Evolutionary conservation across 129 eudicot genomes (phyloP), one percentile per base, ranked within the genome.

Genomic region (Kitagawia praeruptora): DNA sequence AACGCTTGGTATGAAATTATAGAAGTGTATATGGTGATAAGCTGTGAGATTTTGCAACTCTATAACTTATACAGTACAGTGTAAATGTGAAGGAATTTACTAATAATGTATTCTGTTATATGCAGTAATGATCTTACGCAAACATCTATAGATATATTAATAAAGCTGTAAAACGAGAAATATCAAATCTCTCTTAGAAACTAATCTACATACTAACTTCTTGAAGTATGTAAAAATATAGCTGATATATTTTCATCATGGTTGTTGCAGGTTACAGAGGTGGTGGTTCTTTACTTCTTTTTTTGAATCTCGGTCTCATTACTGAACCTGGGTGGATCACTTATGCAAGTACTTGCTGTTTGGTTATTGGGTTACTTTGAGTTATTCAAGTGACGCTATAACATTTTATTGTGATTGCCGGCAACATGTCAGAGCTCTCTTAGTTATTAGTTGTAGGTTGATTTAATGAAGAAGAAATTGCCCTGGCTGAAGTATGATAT

Each of bases 311-410:
- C n/a, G 92, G 90, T 85, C 92, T 95, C 25, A 92, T 95, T 38
- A 95, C 89, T 79, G 97, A 95, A 84, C 98, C 98, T 12, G 97
- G 98, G 63, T 86, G 96, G n/a, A n/a, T n/a, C n/a, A n/a, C n/a
- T n/a, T n/a, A n/a, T n/a, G n/a, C n/a, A n/a, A n/a, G n/a, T n/a
- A n/a, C n/a, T n/a, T n/a, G n/a, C n/a, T n/a, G n/a, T n/a, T n/a
- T n/a, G n/a, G n/a, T n/a, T n/a, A n/a, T n/a, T n/a, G n/a, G n/a
- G n/a, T n/a, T n/a, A n/a, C n/a, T n/a, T n/a, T n/a, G n/a, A n/a
- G n/a, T n/a, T n/a, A n/a, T n/a, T n/a, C n/a, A n/a, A n/a, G n/a
- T n/a, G n/a, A n/a, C n/a, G n/a, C n/a, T n/a, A n/a, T n/a, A n/a
- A n/a, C n/a, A n/a, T n/a, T n/a, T n/a, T n/a, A n/a, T n/a, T n/a